Percentiles rank a stretch among this genome's conserved stretches.
Evolutionary conservation across 495 filamentous ascomycete species (phyloP).

Genomic region (Penicillium maclennaniae): DNA sequence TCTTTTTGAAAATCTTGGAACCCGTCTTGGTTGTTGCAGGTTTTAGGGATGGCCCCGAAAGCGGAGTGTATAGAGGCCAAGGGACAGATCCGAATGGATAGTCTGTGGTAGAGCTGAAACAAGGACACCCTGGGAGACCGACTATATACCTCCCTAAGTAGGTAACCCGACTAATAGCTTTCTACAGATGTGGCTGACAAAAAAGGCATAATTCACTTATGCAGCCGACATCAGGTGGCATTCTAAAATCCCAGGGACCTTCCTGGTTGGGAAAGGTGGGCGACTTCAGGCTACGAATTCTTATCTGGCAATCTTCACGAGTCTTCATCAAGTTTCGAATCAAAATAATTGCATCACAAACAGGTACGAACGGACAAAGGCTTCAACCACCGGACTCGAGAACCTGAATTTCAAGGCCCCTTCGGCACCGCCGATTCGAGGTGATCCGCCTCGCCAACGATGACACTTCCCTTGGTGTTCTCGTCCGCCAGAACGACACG

Average conservation of each 20-base stretch:
- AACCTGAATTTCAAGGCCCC: background rate
- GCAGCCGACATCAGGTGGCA: background rate
- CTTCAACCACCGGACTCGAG: background rate
- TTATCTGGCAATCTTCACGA: background rate
- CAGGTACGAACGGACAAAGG: too few species aligned
- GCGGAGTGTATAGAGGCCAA: background rate
- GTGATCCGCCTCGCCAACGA: constrained; percentile 23
- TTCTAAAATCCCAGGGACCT: background rate
- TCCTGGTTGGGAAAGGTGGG: background rate
- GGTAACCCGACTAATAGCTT: too few species aligned
- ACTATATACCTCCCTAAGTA: too few species aligned
- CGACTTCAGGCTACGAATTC: background rate
- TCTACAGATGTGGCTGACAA: background rate
- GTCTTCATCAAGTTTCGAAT: too few species aligned
- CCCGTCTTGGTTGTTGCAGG: too few species aligned
- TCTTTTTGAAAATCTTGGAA: too few species aligned
- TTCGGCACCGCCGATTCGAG: constrained; percentile 12
- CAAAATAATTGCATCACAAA: too few species aligned
- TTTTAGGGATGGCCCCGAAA: too few species aligned
- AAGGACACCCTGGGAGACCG: background rate
- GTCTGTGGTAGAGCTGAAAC: background rate
- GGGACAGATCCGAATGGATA: background rate
- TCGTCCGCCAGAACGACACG: constrained; percentile 45
- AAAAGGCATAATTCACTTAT: background rate
- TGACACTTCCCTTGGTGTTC: constrained; percentile 13